Evolutionary conservation across 208 protist species (phyloP).

Genomic region (Trypanosoma scelopori): DNA sequence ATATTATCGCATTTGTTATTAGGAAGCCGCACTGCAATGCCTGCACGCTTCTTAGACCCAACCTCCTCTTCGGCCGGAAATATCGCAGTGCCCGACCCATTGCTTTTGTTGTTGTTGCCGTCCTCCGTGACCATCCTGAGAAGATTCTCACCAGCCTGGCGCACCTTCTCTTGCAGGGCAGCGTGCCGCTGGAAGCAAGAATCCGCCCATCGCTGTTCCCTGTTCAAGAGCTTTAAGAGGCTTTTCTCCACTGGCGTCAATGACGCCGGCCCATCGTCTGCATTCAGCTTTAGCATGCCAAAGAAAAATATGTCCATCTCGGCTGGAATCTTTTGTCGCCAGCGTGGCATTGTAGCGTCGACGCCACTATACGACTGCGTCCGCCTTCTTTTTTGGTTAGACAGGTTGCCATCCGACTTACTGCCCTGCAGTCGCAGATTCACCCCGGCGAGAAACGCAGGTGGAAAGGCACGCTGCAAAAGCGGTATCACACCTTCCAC

Average conservation of each 20-base stretch:
- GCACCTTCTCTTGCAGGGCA: conserved; percentile 31
- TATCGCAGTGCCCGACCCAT: no score
- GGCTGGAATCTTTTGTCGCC: conserved; percentile 24
- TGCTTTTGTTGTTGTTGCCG: not conserved
- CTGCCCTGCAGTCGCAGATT: not conserved
- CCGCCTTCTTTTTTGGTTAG: not conserved
- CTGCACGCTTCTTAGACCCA: no score
- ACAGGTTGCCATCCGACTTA: not conserved
- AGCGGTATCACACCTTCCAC: conserved; percentile 19
- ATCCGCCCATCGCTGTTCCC: conserved; percentile 31
- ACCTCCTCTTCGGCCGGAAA: no score
- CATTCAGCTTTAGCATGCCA: not conserved
- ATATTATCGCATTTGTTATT: no score
- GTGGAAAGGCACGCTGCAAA: conserved; percentile 28
- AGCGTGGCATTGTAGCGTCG: not conserved
- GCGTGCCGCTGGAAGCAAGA: conserved; percentile 31
- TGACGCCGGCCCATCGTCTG: not conserved
- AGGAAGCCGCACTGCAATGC: no score
- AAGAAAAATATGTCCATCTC: conserved; percentile 27
- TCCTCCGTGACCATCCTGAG: not conserved
- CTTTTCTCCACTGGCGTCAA: conserved; percentile 19
- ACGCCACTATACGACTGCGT: not conserved
- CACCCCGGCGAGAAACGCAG: not conserved
- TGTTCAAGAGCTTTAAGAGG: conserved; percentile 32
- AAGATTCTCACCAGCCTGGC: conserved; percentile 27